A percentile compares a stretch with the other conserved stretches of the same genome.
phyloP scores from a whole-genome alignment of 495 filamentous ascomycete genomes.

The Neurospora pannonica region DNA sequence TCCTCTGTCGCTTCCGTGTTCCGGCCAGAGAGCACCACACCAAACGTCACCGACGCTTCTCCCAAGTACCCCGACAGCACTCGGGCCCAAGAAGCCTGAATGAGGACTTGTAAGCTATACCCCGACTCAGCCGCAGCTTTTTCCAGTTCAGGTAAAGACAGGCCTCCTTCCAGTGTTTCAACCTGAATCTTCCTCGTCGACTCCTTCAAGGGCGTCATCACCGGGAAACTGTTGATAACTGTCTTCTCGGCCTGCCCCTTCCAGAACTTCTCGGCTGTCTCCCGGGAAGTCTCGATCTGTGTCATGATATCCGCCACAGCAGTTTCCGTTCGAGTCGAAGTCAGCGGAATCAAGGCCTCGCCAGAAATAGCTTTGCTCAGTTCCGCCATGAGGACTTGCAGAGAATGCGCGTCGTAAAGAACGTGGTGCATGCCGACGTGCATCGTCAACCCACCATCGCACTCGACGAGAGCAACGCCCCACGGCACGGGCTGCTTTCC shows the following conservation, averaged over 20 bases:
- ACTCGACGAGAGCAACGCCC: conserved; percentile 16
- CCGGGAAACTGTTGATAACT: conserved; percentile 55
- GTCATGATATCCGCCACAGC: conserved; percentile 45
- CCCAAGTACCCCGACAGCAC: conserved; percentile 64
- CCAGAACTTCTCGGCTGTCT: conserved; percentile 51
- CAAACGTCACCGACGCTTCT: conserved; percentile 58
- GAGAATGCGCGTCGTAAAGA: conserved; percentile 67
- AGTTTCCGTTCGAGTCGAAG: conserved; percentile 21
- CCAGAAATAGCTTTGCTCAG: conserved; percentile 24
- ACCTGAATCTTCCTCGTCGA: conserved; percentile 26
- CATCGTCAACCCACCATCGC: conserved; percentile 25
- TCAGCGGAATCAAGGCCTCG: background rate
- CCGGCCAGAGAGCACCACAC: conserved; percentile 64
- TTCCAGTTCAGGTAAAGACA: conserved; percentile 38
- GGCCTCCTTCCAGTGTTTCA: conserved; percentile 28
- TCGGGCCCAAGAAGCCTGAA: conserved; percentile 66
- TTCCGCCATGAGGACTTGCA: conserved; percentile 50
- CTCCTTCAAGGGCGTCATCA: conserved; percentile 52
- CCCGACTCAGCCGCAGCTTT: conserved; percentile 37
- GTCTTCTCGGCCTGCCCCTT: conserved; percentile 38
- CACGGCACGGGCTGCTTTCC: conserved; percentile 19
- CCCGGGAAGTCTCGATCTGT: conserved; percentile 23
- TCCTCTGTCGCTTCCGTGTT: conserved; percentile 42
- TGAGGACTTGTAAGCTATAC: conserved; percentile 61
- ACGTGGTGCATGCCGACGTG: conserved; percentile 55